Base-by-base conservation (phyloP, 2,329 filamentous ascomycete species). In the Bipolaris cookei region DNA sequence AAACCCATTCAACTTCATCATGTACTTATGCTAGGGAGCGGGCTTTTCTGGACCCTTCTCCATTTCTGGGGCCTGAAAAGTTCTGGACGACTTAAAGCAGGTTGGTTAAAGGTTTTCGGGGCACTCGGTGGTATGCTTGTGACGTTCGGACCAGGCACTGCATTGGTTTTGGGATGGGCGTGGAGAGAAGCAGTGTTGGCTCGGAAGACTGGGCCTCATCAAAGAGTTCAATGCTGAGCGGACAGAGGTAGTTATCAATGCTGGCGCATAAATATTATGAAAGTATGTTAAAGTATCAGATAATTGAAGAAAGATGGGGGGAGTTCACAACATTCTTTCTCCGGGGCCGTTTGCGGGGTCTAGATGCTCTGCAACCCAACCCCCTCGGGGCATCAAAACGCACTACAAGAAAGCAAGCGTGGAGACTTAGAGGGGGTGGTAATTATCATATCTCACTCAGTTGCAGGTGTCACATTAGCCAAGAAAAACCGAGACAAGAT, bases 31-130 rank as follows among this genome's bases (percentile, higher is more conserved):
- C 39, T 43, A 43, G 21, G 39, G 39, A 28, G 39, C 18, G 39
- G 39, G 42, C 23, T 44, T 18, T 44, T 44, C 23, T 28, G 23
- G 42, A 4, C 23, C 42, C 42, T 44, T 44, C 42, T 44, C 42
- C 42, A 44, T 44, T 44, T 44, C 2, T 44, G 42, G 23, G 42
- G 32, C 42, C 23, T 44, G 42, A 44, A 44, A 44, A 44, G 42
- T 11, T 32, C 42, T 30, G 23, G 42, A 30, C 23, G 42, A 30
- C 42, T 44, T 14, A 44, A 18, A 14, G n/a, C 4, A 45, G 25
- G 25, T 45, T 45, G 14, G 23, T 32, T 45, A 1, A 25, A 32
- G 42, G 42, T 32, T 45, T 2, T 21, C 20, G n/a, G 16, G n/a
- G 23, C 42, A 32, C 42, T 45, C 42, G 42, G 25, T 6, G 25